Base-by-base conservation (phyloP, 2,329 filamentous ascomycete genomes). In the Penicillium janthinellum region DNA sequence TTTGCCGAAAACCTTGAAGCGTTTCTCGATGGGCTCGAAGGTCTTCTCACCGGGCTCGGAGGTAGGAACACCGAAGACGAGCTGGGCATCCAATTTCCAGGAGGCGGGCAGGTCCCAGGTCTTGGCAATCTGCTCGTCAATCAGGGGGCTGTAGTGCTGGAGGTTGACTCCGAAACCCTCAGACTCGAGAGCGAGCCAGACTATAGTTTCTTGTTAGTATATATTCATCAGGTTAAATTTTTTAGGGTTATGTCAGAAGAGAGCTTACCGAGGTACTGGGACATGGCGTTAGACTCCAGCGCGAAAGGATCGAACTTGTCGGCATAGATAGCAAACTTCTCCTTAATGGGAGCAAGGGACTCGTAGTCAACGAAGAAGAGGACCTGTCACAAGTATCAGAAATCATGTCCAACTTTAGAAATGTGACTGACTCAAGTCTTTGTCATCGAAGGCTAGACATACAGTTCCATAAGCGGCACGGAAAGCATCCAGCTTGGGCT, bases 71-170 rank as follows among this genome's bases (percentile, higher is more conserved):
- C 91, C 91, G 75, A 96, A 94, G 71, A 96, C 91, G 65, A 96
- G 82, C 84, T 96, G 91, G 48, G 90, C 88, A 73, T 88, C 87
- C 68, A 96, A 83, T 75, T 86, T 87, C 91, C 92, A 96, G 68
- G 82, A 83, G 17, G 80, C 71, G 44, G 90, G 89, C 17, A 95
- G 68, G 60, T 83, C 83, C 90, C 90, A 96, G 67, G 86, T 81
- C 64, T 80, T 80, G 53, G 83, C 78, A 54, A 92, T 87, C 81
- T 88, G 86, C 68, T 84, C 83, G 78, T 96, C 90, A 66, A 96
- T 85, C 63, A 96, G 77, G 25, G 91, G 91, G 85, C 91, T 94
- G 84, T 96, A 96, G 82, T 96, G 92, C 84, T 96, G 92, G 49
- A 96, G 84, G 83, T 93, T 96, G 76, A 88, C 90, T 64, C 92